Evolutionary conservation across 2,329 filamentous ascomycete genomes (phyloP).

Genomic region (Epichloe gansuensis): DNA sequence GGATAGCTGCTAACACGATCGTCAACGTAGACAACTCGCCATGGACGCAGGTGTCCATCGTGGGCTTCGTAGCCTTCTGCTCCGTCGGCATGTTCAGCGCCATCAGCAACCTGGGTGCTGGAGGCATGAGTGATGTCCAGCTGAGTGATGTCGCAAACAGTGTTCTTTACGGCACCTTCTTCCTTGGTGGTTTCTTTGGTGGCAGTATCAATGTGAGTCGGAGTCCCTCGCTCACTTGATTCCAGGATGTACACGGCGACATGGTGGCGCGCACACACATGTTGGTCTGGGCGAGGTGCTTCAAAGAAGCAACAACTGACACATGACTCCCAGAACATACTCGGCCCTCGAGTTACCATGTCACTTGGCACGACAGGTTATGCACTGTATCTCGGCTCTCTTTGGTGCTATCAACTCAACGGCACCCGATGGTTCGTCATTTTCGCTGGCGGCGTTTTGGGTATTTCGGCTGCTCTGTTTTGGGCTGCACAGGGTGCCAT

Average conservation of each 20-base stretch:
- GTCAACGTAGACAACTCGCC: slow-evolving; percentile 4
- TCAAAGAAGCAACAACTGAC: neutral
- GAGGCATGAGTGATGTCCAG: slow-evolving; percentile 18
- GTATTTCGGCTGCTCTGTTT: slow-evolving; percentile 64
- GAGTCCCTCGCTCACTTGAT: neutral
- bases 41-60: slow-evolving; percentile 10
- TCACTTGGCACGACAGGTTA: slow-evolving; percentile 5
- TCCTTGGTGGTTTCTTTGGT: slow-evolving; percentile 5
- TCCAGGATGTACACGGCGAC: no score
- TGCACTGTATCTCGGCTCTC: slow-evolving; percentile 5
- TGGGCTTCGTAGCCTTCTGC: slow-evolving; percentile 14
- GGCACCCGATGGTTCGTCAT: slow-evolving; percentile 18
- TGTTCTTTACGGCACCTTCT: slow-evolving; percentile 4
- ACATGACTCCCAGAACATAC: slow-evolving; percentile 1
- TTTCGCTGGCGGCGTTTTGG: slow-evolving; percentile 63
- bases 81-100: slow-evolving; percentile 53
- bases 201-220: slow-evolving; percentile 5
- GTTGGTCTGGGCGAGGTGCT: no score
- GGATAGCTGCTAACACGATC: neutral
- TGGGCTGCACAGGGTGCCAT: slow-evolving; percentile 76
- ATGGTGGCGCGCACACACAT: no score
- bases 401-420: slow-evolving; percentile 6
- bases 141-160: slow-evolving; percentile 37
- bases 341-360: slow-evolving; percentile 2
- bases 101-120: slow-evolving; percentile 48